Percentiles rank a stretch among this genome's conserved stretches.
Conservation (phyloP, 2,329 filamentous ascomycete genomes). For the Pseudogymnoascus verrucosus region DNA sequence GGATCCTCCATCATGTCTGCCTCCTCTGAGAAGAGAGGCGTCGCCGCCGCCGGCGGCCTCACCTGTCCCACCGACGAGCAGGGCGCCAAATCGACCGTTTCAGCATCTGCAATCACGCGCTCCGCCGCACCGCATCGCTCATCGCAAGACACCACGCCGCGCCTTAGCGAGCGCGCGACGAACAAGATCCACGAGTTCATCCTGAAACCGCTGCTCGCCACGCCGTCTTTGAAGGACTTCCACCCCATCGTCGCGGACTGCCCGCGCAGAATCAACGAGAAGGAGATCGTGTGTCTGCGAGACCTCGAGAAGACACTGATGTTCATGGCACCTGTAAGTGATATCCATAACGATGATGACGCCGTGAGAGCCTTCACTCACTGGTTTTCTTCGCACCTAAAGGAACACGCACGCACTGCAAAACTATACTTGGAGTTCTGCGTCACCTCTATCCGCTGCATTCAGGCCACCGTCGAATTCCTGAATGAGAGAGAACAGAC, state of each 20-base stretch:
- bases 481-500: conserved; percentile 81
- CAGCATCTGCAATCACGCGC: conserved; percentile 52
- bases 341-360: conserved; percentile 42
- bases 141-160: conserved; percentile 42
- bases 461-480: conserved; percentile 81
- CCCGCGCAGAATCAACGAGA: conserved; percentile 69
- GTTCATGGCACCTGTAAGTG: conserved; percentile 89
- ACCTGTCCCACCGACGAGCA: conserved; percentile 26
- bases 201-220: conserved; percentile 67
- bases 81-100: conserved; percentile 34
- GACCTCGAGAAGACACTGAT: conserved; percentile 92
- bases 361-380: conserved; percentile 59
- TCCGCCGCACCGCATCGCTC: conserved; percentile 44
- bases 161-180: conserved; percentile 61
- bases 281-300: conserved; percentile 82
- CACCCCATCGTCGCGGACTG: conserved; percentile 71
- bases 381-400: conserved; percentile 52
- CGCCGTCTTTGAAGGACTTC: conserved; percentile 68
- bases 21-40: conserved; percentile 40
- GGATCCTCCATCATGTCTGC: conserved; percentile 70
- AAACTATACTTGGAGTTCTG: conserved; percentile 76
- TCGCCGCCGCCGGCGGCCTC: conserved; percentile 31
- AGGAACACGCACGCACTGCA: conserved; percentile 71
- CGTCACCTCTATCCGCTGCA: conserved; percentile 80
- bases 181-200: conserved; percentile 75